phyloP scores from a whole-genome alignment of 164 flowering plant genomes.

The Kingdonia uniflora region DNA sequence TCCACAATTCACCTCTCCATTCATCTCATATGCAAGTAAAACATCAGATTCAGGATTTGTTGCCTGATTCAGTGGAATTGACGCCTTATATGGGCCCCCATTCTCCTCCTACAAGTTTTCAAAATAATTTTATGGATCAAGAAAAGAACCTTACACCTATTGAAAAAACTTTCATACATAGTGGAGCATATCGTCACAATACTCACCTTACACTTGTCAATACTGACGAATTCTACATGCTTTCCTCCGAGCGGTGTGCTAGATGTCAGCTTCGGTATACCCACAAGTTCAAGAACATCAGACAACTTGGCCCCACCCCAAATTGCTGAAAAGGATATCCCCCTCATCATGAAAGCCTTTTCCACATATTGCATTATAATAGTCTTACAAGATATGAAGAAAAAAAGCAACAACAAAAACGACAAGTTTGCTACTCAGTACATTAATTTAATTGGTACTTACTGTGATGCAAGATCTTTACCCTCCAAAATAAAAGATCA shows the following conservation, averaged over 20 bases:
- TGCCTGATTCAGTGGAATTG: conserved; percentile 76
- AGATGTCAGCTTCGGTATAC: conserved; percentile 49
- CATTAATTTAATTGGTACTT: too few relatives aligned
- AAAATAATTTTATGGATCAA: neutral
- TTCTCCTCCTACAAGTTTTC: conserved; percentile 71
- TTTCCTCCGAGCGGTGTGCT: conserved; percentile 64
- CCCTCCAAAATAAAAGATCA: too few relatives aligned
- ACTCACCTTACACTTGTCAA: conserved; percentile 87
- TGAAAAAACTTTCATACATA: conserved; percentile 89
- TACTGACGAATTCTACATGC: conserved; percentile 95
- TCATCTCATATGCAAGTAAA: conserved; percentile 96
- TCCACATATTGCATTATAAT: too few relatives aligned
- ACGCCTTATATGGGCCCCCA: conserved; percentile 94
- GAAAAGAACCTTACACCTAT: conserved; percentile 7
- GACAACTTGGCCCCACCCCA: conserved; percentile 95
- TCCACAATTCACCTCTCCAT: conserved; percentile 60
- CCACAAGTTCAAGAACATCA: conserved; percentile 84
- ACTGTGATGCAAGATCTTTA: too few relatives aligned
- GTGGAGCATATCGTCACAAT: neutral
- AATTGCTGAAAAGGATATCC: conserved; percentile 39
- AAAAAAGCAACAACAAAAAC: too few relatives aligned
- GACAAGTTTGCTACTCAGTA: too few relatives aligned
- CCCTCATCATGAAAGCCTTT: conserved; percentile 30
- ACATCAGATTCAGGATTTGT: conserved; percentile 92
- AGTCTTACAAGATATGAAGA: too few relatives aligned